These are phyloP conservation scores for Aspergillus persii DNA, from an alignment of 2,329 filamentous ascomycete genomes.

Conservation along the genomic window DNA sequence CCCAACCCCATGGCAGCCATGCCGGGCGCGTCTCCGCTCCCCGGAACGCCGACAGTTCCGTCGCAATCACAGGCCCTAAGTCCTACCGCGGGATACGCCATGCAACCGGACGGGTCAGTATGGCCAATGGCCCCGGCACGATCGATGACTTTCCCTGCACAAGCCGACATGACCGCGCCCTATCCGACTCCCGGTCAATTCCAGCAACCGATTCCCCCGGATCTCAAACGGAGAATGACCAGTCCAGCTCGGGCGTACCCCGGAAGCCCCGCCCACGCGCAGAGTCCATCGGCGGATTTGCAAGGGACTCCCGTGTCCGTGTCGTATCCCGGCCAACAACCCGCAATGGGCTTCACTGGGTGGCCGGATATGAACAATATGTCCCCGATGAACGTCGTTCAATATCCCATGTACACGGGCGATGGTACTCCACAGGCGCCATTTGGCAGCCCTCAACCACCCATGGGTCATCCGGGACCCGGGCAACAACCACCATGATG, in stretches of 20 bases:
- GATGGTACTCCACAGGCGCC: constrained; percentile 28
- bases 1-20: constrained; percentile 27
- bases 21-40: constrained; percentile 28
- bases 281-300: constrained; percentile 27
- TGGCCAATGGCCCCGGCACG: constrained; percentile 34
- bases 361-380: constrained; percentile 33
- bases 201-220: constrained; percentile 28
- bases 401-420: constrained; percentile 33
- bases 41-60: constrained; percentile 30
- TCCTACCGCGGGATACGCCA: constrained; percentile 28
- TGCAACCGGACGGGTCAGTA: constrained; percentile 37
- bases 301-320: constrained; percentile 27
- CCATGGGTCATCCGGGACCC: constrained; percentile 33
- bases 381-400: constrained; percentile 30
- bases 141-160: constrained; percentile 36
- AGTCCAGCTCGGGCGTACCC: constrained; percentile 31
- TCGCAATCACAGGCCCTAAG: constrained; percentile 32
- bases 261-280: constrained; percentile 20
- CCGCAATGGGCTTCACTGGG: constrained; percentile 28
- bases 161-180: constrained; percentile 26
- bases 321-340: constrained; percentile 27
- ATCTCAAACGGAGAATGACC: constrained; percentile 39
- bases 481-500: constrained; percentile 26
- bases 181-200: constrained; percentile 30
- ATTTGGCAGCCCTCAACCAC: constrained; percentile 21